phyloP scores from a whole-genome alignment of 768 basidiomycete species.

The Coprinopsis marcescibilis region DNA sequence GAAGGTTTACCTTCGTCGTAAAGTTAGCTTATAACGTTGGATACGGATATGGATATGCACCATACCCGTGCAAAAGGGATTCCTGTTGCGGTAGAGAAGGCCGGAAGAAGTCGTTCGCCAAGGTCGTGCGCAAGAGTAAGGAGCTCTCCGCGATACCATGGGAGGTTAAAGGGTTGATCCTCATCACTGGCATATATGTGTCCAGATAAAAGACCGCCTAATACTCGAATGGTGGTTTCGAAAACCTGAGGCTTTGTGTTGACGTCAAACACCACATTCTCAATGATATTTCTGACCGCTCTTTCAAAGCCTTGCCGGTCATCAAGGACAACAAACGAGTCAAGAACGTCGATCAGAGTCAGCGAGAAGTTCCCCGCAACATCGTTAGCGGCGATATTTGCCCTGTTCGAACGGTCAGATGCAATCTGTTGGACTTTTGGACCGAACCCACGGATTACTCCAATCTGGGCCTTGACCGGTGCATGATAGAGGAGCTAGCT shows the following conservation, averaged over 20 bases:
- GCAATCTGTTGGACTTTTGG: not conserved
- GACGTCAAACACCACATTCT: constrained; percentile 85
- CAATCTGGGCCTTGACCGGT: constrained; percentile 84
- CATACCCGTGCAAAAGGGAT: constrained; percentile 85
- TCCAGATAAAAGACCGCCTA: constrained; percentile 85
- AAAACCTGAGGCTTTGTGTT: constrained; percentile 98
- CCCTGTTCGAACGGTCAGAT: constrained; percentile 26
- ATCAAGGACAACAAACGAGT: constrained; percentile 84
- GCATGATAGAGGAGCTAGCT: constrained; percentile 90
- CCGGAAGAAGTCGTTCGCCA: constrained; percentile 79
- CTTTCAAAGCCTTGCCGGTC: constrained; percentile 74
- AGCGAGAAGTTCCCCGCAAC: constrained; percentile 92
- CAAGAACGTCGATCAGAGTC: constrained; percentile 77
- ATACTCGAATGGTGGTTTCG: constrained; percentile 90
- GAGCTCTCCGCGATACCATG: constrained; percentile 82
- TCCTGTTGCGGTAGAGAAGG: constrained; percentile 88
- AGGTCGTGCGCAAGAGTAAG: constrained; percentile 81
- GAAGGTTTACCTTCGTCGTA: constrained; percentile 72
- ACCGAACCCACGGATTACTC: constrained; percentile 62
- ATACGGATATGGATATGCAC: constrained; percentile 10
- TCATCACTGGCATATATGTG: constrained; percentile 73
- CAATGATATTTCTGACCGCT: constrained; percentile 79
- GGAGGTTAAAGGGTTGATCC: constrained; percentile 64
- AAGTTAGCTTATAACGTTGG: not conserved
- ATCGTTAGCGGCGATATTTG: constrained; percentile 81